phyloP scores from a whole-genome alignment of 768 basidiomycete genomes.

The Podaxis sp. region DNA sequence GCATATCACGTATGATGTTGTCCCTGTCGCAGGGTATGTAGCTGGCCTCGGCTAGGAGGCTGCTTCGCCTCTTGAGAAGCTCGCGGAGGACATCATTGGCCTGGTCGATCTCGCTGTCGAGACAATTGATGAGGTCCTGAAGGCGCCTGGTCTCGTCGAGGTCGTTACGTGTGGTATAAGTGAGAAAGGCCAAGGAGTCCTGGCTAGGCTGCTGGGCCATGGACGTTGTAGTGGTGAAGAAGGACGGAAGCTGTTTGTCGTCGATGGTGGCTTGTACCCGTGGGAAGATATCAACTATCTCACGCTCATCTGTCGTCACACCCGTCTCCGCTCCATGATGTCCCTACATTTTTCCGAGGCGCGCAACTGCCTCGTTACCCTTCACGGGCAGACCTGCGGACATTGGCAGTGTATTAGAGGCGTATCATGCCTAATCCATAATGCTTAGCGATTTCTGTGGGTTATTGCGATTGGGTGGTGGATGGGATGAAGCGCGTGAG shows the following conservation, averaged over 20 bases:
- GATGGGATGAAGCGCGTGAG: neutral
- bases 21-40: constrained; percentile 12
- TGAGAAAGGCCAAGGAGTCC: neutral
- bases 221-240: constrained; percentile 5
- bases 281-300: constrained; percentile 9
- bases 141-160: constrained; percentile 9
- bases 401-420: neutral
- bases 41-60: constrained; percentile 13
- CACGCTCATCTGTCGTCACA: constrained; percentile 15
- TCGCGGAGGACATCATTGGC: constrained; percentile 14
- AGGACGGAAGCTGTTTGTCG: neutral
- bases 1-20: constrained; percentile 7
- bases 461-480: neutral
- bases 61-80: constrained; percentile 15
- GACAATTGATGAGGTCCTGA: constrained; percentile 15
- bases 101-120: constrained; percentile 17
- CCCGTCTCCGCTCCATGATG: constrained; percentile 11
- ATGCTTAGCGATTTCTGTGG: neutral
- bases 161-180: constrained; percentile 1
- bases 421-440: neutral
- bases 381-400: neutral
- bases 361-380: neutral
- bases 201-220: constrained; percentile 14
- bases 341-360: constrained; percentile 1
- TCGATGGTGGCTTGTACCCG: constrained; percentile 8